Evolutionary conservation across 495 filamentous ascomycete genomes (phyloP), one percentile per base, ranked within the genome.

Genomic region (Xylaria castorea): DNA sequence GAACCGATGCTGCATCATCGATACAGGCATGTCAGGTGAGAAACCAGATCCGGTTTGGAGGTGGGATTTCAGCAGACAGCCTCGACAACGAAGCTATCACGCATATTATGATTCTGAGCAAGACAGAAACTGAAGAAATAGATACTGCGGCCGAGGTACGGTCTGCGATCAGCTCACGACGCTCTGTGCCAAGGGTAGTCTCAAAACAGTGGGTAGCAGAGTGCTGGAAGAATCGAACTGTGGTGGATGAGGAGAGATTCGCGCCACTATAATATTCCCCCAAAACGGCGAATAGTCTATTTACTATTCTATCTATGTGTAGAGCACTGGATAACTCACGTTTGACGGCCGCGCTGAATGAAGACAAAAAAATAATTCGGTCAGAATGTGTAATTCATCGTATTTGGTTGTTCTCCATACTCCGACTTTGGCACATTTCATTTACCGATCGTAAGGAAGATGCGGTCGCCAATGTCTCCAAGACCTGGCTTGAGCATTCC

Each of bases 391-490:
- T 14, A 25, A 38, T 40, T 42, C 3, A 27, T 40, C 40, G 27
- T 40, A 63, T 63, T 40, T 32, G 3, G 32, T 16, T n/a, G 1
- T 69, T 68, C 68, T 27, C 65, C 42, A 40, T 62, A 30, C 36
- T n/a, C 3, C 6, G 18, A 20, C 22, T 42, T 14, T 36, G 9
- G 3, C 8, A 20, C 20, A 11, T 11, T 71, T 75, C 88, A 97
- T 82, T 98, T 98, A 36, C 95, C 95, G 83, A 95, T 89, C 0
- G 95, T 97, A 82, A 97, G 87, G 85, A 95, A 98, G 80, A 98
- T 83, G 68, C 95, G 85, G 85, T 98, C 95, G 7, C 95, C 95
- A 73, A 97, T 92, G 87, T 97, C 95, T 1, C 94, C 94, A 73
- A 97, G 77, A 0, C 95, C 95, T 3, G 95, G 95, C 81, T 90